phyloP scores from a whole-genome alignment of 148 eudicot species.

The Persicaria tinctoria region DNA sequence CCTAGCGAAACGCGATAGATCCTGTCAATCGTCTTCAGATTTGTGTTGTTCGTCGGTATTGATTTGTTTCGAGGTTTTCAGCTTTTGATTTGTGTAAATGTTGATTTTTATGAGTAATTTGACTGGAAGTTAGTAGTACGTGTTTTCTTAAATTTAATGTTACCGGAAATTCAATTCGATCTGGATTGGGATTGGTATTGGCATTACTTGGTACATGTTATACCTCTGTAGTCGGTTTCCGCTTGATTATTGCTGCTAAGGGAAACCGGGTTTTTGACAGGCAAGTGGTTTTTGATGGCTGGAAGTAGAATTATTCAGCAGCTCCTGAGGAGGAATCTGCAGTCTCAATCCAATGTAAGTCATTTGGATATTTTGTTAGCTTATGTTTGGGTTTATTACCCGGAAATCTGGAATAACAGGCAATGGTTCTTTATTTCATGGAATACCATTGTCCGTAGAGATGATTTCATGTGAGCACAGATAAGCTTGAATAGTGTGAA shows the following conservation, averaged over 20 bases:
- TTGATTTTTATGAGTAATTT: neutral
- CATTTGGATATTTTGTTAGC: neutral
- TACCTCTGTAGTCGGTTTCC: neutral
- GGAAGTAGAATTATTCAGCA: constrained; percentile 59
- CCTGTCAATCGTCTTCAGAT: neutral
- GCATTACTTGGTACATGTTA: neutral
- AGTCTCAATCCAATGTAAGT: constrained; percentile 44
- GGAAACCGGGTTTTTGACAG: constrained; percentile 7
- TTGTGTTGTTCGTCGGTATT: neutral
- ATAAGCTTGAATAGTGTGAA: neutral
- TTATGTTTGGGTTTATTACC: neutral
- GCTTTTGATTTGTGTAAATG: neutral
- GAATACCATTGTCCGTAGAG: neutral
- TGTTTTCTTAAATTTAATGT: neutral
- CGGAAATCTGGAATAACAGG: neutral
- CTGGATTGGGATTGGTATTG: neutral
- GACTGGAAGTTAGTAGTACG: neutral
- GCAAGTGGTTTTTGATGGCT: constrained; percentile 40
- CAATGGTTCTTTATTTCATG: neutral
- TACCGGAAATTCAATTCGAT: neutral
- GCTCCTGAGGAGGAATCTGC: constrained; percentile 45
- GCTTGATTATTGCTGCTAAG: neutral
- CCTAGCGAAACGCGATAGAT: neutral
- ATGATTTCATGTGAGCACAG: neutral
- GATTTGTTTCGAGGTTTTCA: neutral